phyloP scores from a whole-genome alignment of 306 rosid genomes.

The Trichosanthes truncata region DNA sequence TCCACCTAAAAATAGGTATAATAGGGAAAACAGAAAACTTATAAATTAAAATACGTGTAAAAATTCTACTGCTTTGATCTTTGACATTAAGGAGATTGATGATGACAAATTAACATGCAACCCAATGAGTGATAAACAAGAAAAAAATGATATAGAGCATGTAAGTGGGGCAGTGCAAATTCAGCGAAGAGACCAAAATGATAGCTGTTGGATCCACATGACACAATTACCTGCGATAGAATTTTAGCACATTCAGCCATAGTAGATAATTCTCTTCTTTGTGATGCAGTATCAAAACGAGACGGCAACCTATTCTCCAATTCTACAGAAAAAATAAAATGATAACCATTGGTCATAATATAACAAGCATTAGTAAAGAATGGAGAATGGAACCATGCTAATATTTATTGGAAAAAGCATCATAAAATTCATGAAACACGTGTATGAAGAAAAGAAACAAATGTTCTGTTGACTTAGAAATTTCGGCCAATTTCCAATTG shows the following conservation, averaged over 20 bases:
- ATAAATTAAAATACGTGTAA: neutral
- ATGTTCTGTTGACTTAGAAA: too few species aligned
- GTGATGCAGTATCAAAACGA: constrained; percentile 91
- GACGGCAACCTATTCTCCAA: constrained; percentile 89
- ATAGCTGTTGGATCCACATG: constrained; percentile 9
- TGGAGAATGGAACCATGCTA: neutral
- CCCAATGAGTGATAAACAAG: neutral
- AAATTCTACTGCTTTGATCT: neutral
- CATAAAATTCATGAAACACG: neutral
- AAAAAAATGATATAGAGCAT: neutral
- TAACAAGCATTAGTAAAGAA: neutral
- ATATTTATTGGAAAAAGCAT: neutral
- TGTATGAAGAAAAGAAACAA: neutral
- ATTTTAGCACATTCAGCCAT: constrained; percentile 99
- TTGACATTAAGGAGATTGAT: neutral
- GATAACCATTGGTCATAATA: neutral
- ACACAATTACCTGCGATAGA: constrained; percentile 63
- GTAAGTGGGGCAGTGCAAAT: neutral
- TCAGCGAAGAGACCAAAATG: neutral
- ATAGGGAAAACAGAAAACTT: neutral
- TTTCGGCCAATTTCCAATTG: too few species aligned
- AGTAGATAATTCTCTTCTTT: constrained; percentile 71
- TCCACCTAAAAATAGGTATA: neutral
- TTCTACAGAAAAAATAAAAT: constrained; percentile 37
- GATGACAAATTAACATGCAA: neutral